Evolutionary conservation across 164 flowering plant species (phyloP).

Genomic region (Berberis vulgaris): DNA sequence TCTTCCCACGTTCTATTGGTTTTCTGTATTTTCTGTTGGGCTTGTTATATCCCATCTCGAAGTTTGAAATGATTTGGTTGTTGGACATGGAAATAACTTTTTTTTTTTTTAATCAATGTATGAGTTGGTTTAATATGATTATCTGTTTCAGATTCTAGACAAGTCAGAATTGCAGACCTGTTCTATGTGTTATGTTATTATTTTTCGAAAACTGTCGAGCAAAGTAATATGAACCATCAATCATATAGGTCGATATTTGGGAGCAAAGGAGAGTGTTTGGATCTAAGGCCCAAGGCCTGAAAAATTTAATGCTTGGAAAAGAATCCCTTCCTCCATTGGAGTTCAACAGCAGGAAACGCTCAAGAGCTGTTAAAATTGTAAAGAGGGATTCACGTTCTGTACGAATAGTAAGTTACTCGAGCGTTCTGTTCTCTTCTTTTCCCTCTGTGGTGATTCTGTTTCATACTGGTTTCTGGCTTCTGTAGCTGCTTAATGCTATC

Average conservation of each 20-base stretch:
- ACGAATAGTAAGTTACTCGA: constrained; percentile 51
- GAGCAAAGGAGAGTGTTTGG: constrained; percentile 95
- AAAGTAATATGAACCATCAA: no score
- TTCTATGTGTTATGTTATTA: no score
- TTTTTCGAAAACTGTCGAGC: no score
- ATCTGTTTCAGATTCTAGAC: no score
- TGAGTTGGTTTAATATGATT: no score
- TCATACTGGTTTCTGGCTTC: background rate
- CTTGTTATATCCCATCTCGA: no score
- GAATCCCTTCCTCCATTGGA: constrained; percentile 74
- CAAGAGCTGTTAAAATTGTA: constrained; percentile 64
- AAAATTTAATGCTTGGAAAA: constrained; percentile 71
- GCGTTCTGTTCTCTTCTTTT: background rate
- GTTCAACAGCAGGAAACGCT: constrained; percentile 51
- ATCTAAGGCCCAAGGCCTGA: constrained; percentile 55
- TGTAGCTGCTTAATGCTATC: background rate
- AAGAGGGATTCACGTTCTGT: constrained; percentile 80
- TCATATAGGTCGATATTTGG: constrained; percentile 71
- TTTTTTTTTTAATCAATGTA: no score
- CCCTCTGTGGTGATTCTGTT: background rate
- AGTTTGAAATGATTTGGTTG: no score
- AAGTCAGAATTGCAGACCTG: no score
- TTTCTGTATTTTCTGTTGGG: no score
- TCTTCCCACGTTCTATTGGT: no score
- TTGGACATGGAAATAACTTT: no score